Percentiles rank a stretch among this genome's conserved stretches.
These are phyloP conservation scores for Cucurbita pepo DNA, from an alignment of 306 rosid species.

Conservation along the genomic window DNA sequence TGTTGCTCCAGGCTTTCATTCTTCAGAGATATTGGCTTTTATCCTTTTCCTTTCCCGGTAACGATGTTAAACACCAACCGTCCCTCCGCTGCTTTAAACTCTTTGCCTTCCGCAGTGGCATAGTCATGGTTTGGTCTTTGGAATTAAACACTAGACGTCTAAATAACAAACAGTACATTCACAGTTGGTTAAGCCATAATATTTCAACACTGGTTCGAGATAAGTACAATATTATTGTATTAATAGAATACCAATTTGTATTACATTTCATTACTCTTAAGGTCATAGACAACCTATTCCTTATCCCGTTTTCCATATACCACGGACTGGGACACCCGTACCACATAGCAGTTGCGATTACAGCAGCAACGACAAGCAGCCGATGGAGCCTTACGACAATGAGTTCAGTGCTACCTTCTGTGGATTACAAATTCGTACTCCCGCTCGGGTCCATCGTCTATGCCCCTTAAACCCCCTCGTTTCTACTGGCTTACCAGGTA, in stretches of 20 bases:
- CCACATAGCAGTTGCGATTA: conserved; percentile 10
- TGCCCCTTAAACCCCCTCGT: conserved; percentile 28
- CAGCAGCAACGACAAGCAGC: conserved; percentile 5
- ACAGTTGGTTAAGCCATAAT: too few relatives aligned
- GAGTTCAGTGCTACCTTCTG: conserved; percentile 39
- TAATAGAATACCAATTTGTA: too few relatives aligned
- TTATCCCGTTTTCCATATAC: not conserved
- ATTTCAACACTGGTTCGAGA: too few relatives aligned
- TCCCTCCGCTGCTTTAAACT: not conserved
- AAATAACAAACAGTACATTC: too few relatives aligned
- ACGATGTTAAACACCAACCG: not conserved
- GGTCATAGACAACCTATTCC: not conserved
- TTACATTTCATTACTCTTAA: too few relatives aligned
- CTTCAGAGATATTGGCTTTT: conserved; percentile 1
- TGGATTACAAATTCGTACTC: not conserved
- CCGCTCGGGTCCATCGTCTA: conserved; percentile 20
- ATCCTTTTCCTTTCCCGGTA: not conserved
- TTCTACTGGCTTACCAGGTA: conserved; percentile 39
- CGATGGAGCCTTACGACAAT: conserved; percentile 56
- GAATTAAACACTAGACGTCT: not conserved
- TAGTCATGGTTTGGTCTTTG: not conserved
- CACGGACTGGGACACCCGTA: not conserved
- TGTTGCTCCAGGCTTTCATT: conserved; percentile 20
- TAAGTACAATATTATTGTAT: too few relatives aligned
- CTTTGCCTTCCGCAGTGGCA: not conserved